These are phyloP conservation scores for Immersiporthe knoxdaviesiana DNA, from an alignment of 2,329 filamentous ascomycete genomes.

Conservation along the genomic window DNA sequence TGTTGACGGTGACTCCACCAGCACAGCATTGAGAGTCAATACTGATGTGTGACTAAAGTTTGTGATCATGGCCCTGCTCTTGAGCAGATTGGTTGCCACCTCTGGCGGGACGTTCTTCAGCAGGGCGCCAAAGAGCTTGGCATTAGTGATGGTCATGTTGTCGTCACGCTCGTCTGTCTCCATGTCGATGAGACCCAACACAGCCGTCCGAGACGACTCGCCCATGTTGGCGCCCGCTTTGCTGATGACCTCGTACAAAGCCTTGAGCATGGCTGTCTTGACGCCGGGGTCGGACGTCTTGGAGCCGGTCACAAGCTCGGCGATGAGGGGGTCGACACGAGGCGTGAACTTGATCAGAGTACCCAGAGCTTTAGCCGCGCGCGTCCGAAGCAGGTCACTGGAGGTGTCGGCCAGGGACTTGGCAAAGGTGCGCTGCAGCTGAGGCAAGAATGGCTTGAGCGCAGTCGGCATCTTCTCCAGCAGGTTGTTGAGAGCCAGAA, in stretches of 20 bases:
- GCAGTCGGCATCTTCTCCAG: constrained; percentile 95
- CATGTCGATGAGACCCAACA: constrained; percentile 85
- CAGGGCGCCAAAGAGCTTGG: constrained; percentile 84
- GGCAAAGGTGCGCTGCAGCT: constrained; percentile 94
- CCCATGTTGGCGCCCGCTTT: constrained; percentile 96
- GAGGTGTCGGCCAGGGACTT: constrained; percentile 92
- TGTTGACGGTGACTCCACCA: constrained; percentile 76
- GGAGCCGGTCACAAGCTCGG: constrained; percentile 91
- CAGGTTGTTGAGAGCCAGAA: constrained; percentile 91
- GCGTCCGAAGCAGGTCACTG: constrained; percentile 82
- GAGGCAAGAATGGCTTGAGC: constrained; percentile 94
- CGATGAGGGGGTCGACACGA: constrained; percentile 89
- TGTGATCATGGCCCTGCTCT: constrained; percentile 76
- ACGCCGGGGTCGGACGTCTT: constrained; percentile 88
- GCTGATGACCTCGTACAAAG: constrained; percentile 92
- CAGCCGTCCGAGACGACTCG: constrained; percentile 82
- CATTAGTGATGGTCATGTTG: constrained; percentile 85
- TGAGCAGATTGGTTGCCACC: constrained; percentile 61
- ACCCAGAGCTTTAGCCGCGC: constrained; percentile 91
- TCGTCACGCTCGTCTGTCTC: constrained; percentile 76
- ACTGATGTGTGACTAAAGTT: constrained; percentile 79
- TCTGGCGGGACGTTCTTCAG: constrained; percentile 83
- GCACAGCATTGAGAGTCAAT: constrained; percentile 83
- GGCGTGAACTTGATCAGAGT: constrained; percentile 95
- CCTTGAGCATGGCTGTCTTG: constrained; percentile 94